Evolutionary conservation across 176 grass and related monocot species (phyloP).

Genomic region (Alopecurus myosuroides): DNA sequence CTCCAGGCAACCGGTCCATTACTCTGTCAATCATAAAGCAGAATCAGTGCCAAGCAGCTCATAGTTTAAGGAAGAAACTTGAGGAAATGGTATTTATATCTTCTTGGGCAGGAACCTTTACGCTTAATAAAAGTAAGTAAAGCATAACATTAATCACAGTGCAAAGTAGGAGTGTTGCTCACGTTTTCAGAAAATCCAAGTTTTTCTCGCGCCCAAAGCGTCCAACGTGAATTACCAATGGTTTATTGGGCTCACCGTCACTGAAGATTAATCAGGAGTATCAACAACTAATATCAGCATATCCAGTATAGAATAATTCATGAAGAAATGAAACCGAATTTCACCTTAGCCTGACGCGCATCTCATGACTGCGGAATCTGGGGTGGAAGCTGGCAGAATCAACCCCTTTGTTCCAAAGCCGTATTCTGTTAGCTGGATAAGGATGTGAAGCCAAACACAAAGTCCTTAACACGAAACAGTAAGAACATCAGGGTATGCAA

Average conservation of each 20-base stretch:
- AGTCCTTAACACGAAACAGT: background rate
- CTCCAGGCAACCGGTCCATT: constrained; percentile 84
- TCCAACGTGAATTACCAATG: constrained; percentile 87
- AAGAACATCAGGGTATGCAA: background rate
- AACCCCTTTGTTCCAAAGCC: constrained; percentile 94
- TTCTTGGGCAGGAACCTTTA: background rate
- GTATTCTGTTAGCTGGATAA: constrained; percentile 70
- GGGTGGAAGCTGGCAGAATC: constrained; percentile 96
- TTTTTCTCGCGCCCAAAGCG: constrained; percentile 89
- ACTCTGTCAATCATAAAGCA: constrained; percentile 52
- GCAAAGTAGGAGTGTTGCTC: background rate
- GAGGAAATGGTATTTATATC: background rate
- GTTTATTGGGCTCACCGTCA: constrained; percentile 69
- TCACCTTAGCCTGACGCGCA: constrained; percentile 70
- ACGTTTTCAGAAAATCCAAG: constrained; percentile 90
- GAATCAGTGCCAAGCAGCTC: background rate
- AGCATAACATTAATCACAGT: background rate
- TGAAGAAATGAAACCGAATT: background rate
- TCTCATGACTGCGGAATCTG: constrained; percentile 60
- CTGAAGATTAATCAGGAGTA: constrained; percentile 44
- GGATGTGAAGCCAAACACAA: background rate
- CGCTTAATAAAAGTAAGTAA: background rate
- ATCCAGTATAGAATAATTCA: background rate
- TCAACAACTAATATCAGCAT: background rate
- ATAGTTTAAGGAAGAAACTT: background rate